Conservation (phyloP, 192 early-diverging fungal species). For the Jimgerdemannia flammicorona region DNA sequence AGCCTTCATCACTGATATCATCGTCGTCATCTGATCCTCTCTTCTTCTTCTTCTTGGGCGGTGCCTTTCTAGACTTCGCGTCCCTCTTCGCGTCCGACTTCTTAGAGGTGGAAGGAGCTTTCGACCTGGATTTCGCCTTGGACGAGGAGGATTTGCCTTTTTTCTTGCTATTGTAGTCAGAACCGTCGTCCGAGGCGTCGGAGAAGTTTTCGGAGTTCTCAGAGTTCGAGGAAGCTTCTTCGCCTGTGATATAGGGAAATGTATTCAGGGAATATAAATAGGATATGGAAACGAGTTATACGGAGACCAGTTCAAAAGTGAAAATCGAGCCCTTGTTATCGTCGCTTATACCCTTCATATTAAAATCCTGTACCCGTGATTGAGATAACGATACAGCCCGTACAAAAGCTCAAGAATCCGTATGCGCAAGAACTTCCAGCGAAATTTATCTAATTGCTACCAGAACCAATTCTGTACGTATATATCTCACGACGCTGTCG, state of each 20-base stretch:
- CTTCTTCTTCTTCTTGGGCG: slow-evolving; percentile 15
- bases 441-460: too few relatives aligned
- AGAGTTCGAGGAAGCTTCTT: neutral
- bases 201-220: neutral
- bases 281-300: too few relatives aligned
- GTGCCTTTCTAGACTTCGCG: neutral
- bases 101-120: slow-evolving; percentile 2
- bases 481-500: neutral
- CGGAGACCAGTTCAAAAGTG: too few relatives aligned
- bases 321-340: too few relatives aligned
- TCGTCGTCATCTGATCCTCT: slow-evolving; percentile 18
- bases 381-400: too few relatives aligned
- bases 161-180: neutral
- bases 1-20: slow-evolving; percentile 33
- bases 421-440: too few relatives aligned
- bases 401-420: too few relatives aligned
- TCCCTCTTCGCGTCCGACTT: neutral
- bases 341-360: too few relatives aligned
- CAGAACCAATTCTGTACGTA: neutral
- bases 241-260: neutral
- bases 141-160: neutral
- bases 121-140: slow-evolving; percentile 1
- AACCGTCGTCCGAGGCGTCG: neutral
- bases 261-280: neutral
- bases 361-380: too few relatives aligned